phyloP scores from a whole-genome alignment of 768 basidiomycete species.

The Lactifluus hygrophoroides region DNA sequence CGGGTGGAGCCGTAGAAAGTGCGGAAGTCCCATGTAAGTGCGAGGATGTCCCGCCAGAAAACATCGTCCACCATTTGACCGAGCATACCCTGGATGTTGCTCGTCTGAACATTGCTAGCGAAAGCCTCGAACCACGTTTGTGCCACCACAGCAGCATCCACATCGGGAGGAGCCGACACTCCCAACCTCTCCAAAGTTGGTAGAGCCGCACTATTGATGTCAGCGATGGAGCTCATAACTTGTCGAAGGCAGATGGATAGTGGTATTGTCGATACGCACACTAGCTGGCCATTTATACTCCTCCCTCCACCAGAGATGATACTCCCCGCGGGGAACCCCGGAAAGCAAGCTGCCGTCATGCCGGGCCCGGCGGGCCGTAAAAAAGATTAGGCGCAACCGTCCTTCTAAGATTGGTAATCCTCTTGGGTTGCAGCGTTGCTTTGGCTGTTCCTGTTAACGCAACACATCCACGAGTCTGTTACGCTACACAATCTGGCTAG shows the following conservation, averaged over 20 bases:
- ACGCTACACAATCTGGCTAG: not conserved
- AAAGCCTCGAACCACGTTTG: constrained; percentile 22
- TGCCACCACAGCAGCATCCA: constrained; percentile 18
- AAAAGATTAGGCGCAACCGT: too few relatives aligned
- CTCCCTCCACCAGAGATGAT: not conserved
- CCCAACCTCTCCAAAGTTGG: constrained; percentile 22
- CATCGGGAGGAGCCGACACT: constrained; percentile 7
- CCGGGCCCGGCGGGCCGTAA: too few relatives aligned
- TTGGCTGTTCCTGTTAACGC: too few relatives aligned
- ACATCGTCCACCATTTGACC: constrained; percentile 24
- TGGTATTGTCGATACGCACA: not conserved
- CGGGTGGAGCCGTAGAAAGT: constrained; percentile 39
- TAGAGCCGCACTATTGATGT: constrained; percentile 10
- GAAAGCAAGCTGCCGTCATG: too few relatives aligned
- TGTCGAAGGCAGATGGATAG: not conserved
- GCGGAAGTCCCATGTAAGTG: constrained; percentile 56
- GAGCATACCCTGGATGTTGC: constrained; percentile 16
- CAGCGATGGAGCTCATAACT: not conserved
- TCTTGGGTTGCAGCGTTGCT: too few relatives aligned
- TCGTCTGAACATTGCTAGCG: constrained; percentile 5
- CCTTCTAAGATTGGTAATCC: too few relatives aligned
- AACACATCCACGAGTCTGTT: too few relatives aligned
- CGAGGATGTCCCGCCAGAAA: constrained; percentile 54
- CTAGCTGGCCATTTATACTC: constrained; percentile 1
- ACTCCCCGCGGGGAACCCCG: too few relatives aligned